These are phyloP conservation scores for Erythrophleum ivorense DNA, from an alignment of 331 rosid genomes.

Conservation along the genomic window DNA sequence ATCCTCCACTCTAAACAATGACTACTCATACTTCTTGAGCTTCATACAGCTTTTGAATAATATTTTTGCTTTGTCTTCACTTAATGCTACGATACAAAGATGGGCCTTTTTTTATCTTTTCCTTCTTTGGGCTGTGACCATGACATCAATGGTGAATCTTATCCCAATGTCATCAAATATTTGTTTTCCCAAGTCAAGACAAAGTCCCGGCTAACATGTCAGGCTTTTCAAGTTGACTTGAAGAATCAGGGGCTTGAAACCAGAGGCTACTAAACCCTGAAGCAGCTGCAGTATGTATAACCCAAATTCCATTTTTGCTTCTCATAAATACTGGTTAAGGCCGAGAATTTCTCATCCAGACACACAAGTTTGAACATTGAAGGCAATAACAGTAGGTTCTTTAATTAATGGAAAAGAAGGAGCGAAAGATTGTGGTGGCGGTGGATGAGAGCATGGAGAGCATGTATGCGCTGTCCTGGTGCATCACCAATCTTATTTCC, in stretches of 20 bases:
- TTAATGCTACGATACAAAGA: neutral
- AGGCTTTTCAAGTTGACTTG: neutral
- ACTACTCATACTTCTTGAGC: neutral
- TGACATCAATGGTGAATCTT: neutral
- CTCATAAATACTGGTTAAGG: conserved; percentile 1
- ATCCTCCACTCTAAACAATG: neutral
- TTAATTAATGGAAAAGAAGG: conserved; percentile 42
- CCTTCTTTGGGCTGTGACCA: neutral
- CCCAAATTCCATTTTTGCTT: conserved; percentile 6
- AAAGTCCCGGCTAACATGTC: neutral
- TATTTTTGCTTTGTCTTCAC: neutral
- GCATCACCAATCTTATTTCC: conserved; percentile 63
- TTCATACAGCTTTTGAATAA: neutral
- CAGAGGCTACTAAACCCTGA: conserved; percentile 26
- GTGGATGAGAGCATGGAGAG: conserved; percentile 91
- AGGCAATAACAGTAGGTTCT: neutral
- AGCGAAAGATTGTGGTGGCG: conserved; percentile 68
- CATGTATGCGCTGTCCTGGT: conserved; percentile 84
- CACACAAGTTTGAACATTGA: neutral
- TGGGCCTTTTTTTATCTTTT: neutral
- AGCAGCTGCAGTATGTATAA: conserved; percentile 40
- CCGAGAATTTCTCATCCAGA: conserved; percentile 5
- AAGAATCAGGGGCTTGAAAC: conserved; percentile 26
- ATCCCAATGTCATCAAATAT: neutral
- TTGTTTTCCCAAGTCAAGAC: neutral